Conservation (phyloP, 2,329 filamentous ascomycete genomes). For the Westerdykella sp. region DNA sequence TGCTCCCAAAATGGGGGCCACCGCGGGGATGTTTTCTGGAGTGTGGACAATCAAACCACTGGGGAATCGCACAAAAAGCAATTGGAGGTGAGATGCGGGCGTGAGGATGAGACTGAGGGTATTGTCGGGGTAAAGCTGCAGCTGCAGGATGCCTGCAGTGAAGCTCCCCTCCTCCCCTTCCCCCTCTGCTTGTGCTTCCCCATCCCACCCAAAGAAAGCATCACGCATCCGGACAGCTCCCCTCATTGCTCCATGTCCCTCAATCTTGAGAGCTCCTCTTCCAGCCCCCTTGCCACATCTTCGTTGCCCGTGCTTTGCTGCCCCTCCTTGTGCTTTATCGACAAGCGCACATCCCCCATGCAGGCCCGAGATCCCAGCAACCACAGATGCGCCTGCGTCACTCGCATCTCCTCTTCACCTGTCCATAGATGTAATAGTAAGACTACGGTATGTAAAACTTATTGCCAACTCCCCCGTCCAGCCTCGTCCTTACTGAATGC, state of each 20-base stretch:
- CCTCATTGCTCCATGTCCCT: no score
- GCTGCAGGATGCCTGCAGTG: not conserved
- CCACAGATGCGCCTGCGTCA: not conserved
- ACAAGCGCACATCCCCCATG: slow-evolving; percentile 6
- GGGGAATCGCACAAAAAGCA: not conserved
- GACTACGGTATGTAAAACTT: slow-evolving; percentile 10
- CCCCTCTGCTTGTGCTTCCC: not conserved
- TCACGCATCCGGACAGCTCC: no score
- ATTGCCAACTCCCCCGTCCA: slow-evolving; percentile 9
- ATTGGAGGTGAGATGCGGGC: not conserved
- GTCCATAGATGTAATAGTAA: no score
- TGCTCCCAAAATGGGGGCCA: no score
- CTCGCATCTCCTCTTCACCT: no score
- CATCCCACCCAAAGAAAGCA: no score
- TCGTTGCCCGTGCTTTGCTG: not conserved
- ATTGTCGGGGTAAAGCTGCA: not conserved
- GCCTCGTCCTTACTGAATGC: slow-evolving; percentile 3
- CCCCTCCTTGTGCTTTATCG: slow-evolving; percentile 9
- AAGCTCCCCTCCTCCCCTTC: no score
- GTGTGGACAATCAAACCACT: no score
- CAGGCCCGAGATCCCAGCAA: not conserved
- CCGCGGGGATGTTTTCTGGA: no score
- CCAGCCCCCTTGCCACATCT: no score
- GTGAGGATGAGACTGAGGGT: not conserved
- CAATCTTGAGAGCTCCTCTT: no score